Conservation (phyloP, 2,329 filamentous ascomycete genomes). For the Pyrenochaeta sp. region DNA sequence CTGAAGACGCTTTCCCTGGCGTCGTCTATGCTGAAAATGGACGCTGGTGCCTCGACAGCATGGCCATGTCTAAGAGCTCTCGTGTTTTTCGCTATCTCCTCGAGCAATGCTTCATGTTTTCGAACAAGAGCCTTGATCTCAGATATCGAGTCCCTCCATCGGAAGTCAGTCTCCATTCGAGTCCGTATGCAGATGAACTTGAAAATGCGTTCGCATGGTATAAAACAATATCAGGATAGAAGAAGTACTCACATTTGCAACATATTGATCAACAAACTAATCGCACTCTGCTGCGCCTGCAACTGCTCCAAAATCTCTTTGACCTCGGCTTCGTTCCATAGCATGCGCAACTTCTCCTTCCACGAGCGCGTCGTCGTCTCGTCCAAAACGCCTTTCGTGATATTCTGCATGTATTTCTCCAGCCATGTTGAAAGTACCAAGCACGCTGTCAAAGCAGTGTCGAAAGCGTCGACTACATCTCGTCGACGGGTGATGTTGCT, state of each 20-base stretch:
- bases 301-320: conserved; percentile 24
- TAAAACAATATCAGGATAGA: neutral
- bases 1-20: conserved; percentile 5
- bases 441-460: conserved; percentile 28
- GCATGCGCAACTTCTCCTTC: conserved; percentile 21
- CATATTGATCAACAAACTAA: conserved; percentile 17
- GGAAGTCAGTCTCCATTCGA: neutral
- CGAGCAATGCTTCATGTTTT: conserved; percentile 8
- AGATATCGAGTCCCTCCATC: conserved; percentile 6
- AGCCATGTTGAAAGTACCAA: conserved; percentile 19
- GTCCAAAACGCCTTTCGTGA: conserved; percentile 8
- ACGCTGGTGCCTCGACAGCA: conserved; percentile 17
- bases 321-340: conserved; percentile 29
- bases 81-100: conserved; percentile 11
- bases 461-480: conserved; percentile 20
- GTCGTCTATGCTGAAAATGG: conserved; percentile 12
- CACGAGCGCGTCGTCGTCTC: too few species aligned
- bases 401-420: conserved; percentile 18
- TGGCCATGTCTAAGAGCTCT: conserved; percentile 9
- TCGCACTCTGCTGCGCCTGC: conserved; percentile 20
- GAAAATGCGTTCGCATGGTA: too few species aligned
- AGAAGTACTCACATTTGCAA: conserved; percentile 18
- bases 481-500: conserved; percentile 15
- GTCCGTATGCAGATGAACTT: too few species aligned
- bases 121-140: conserved; percentile 5